Percentiles rank a stretch among this genome's conserved stretches.
Evolutionary conservation across 306 rosid genomes (phyloP).

Genomic region (Canavalia gladiata): DNA sequence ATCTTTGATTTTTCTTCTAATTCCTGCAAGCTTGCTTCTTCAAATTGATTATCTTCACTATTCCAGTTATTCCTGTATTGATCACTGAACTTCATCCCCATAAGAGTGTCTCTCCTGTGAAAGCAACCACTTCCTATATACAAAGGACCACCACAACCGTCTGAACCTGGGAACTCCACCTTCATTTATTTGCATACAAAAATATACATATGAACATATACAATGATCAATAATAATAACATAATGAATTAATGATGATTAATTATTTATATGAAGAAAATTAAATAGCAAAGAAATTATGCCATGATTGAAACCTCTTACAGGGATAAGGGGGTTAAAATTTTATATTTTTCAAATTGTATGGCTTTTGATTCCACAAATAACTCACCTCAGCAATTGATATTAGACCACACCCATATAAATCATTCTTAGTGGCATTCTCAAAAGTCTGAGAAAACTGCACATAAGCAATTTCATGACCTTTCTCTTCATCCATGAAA

Average conservation of each 20-base stretch:
- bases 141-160: conserved; percentile 75
- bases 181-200: conserved; percentile 38
- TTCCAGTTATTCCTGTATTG: conserved; percentile 52
- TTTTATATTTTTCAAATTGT: neutral
- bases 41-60: conserved; percentile 35
- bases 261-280: no score
- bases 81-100: conserved; percentile 63
- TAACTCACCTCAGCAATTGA: conserved; percentile 52
- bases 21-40: conserved; percentile 44
- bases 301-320: neutral
- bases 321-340: no score
- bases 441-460: conserved; percentile 72
- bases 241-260: neutral
- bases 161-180: conserved; percentile 73
- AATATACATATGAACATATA: neutral
- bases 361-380: neutral
- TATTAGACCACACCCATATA: conserved; percentile 54
- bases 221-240: neutral
- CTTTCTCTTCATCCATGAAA: conserved; percentile 80
- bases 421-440: conserved; percentile 69
- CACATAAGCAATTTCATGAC: conserved; percentile 76
- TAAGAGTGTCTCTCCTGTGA: conserved; percentile 75
- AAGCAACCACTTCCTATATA: conserved; percentile 83
- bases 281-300: neutral
- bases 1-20: conserved; percentile 62